Evolutionary conservation across 2,329 filamentous ascomycete species (phyloP).

Genomic region (Aureobasidium sp.): DNA sequence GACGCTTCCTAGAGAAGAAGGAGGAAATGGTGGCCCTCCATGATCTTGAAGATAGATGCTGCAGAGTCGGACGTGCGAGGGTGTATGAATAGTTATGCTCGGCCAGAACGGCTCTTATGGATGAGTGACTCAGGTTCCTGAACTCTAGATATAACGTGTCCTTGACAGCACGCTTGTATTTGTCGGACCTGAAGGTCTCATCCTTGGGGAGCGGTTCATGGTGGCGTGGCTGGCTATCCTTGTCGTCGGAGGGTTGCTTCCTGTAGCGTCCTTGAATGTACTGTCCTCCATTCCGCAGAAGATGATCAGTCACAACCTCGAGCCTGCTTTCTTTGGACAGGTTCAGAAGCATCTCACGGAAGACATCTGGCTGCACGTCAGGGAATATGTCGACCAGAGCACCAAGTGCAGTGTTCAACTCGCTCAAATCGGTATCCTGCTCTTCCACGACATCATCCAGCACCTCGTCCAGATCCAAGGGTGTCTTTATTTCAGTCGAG

Average conservation of each 20-base stretch:
- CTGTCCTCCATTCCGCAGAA: constrained; percentile 63
- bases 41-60: constrained; percentile 62
- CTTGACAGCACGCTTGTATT: constrained; percentile 64
- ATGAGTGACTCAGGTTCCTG: constrained; percentile 63
- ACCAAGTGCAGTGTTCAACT: constrained; percentile 63
- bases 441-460: constrained; percentile 14
- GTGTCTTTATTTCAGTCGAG: not conserved
- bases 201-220: constrained; percentile 43
- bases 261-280: constrained; percentile 62
- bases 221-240: not conserved
- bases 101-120: constrained; percentile 70
- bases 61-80: constrained; percentile 61
- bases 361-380: constrained; percentile 73
- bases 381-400: constrained; percentile 68
- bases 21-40: constrained; percentile 70
- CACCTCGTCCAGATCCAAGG: constrained; percentile 1
- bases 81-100: constrained; percentile 76
- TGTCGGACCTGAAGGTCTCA: constrained; percentile 60
- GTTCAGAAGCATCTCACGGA: constrained; percentile 69
- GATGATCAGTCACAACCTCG: constrained; percentile 67
- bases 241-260: constrained; percentile 18
- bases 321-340: constrained; percentile 71
- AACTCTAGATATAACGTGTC: constrained; percentile 68
- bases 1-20: constrained; percentile 61
- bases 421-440: constrained; percentile 58